Evolutionary conservation across 2,329 filamentous ascomycete species (phyloP), one percentile per base, ranked within the genome.

Genomic region (Ophiostoma montium): DNA sequence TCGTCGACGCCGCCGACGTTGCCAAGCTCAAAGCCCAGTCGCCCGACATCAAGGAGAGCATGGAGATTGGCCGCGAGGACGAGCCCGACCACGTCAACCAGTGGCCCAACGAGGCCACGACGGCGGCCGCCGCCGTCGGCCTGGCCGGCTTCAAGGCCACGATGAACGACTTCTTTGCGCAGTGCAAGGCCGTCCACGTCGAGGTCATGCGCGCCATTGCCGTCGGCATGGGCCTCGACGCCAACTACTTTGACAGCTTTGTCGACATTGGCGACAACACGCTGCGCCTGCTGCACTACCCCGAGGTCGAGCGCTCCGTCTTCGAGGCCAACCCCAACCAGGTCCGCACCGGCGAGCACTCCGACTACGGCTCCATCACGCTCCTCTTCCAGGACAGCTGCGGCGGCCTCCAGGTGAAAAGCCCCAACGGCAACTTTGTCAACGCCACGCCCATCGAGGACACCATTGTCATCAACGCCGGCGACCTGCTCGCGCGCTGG

Each of bases 381-480:
- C 63, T 81, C 39, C 65, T 81, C 15, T 81, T 81, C 65, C 77
- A 81, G 61, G 78, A 81, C 56, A 59, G 62, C 39, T 62, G 68
- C 6, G 75, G 75, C 9, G 75, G 75, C 0, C 58, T 79, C 47
- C 75, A 79, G 60, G 73, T 75, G 18, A 74, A 78, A 58, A 83
- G 80, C 45, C 86, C 87, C 0, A 81, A 76, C 36, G 86, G 85
- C 2, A 77, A 73, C 0, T 95, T 89, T 59, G 79, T 95, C 35
- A 78, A 95, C 59, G 89, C 86, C 1, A 86, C 77, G 7, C 88
- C 89, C 0, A 90, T 94, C 52, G 71, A 79, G 33, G 81, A 80
- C 49, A 88, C 86, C 0, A 82, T 92, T 36, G 86, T 95, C 11
- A 76, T 95, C 55, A 95, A 95, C 59, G 88, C 88, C 0, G 89